These are phyloP conservation scores for Pseudogymnoascus sp. DNA, from an alignment of 2,329 filamentous ascomycete species.

Conservation along the genomic window DNA sequence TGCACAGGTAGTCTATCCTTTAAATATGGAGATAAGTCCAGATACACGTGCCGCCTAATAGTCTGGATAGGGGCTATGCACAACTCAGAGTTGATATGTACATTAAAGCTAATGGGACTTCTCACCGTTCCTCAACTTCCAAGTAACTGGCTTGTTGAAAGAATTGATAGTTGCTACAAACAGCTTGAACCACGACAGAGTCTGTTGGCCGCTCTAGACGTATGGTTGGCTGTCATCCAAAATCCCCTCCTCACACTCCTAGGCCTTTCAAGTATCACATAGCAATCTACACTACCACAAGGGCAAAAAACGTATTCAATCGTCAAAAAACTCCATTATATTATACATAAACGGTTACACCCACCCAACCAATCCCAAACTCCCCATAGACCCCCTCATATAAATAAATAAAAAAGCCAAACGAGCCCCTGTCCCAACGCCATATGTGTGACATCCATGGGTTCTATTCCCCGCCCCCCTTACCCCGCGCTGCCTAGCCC, in stretches of 20 bases:
- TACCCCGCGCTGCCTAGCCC: not conserved
- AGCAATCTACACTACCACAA: not conserved
- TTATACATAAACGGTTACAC: conserved; percentile 7
- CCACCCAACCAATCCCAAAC: conserved; percentile 4
- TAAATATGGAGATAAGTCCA: not conserved
- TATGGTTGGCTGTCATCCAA: no score
- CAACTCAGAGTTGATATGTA: no score
- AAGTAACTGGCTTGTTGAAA: no score
- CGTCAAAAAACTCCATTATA: conserved; percentile 7
- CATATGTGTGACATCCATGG: conserved; percentile 7
- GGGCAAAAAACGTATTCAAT: not conserved
- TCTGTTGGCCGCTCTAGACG: no score
- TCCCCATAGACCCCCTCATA: not conserved
- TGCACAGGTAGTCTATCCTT: not conserved
- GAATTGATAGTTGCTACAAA: no score
- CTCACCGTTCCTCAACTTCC: no score
- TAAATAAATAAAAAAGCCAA: not conserved
- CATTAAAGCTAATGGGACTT: no score
- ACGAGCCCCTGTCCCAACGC: not conserved
- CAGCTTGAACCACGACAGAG: no score
- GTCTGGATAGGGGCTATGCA: no score
- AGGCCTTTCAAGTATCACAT: not conserved
- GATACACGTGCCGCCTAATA: not conserved
- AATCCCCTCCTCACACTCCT: no score
- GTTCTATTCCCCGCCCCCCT: not conserved